Percentiles rank a stretch among this genome's conserved stretches.
These are phyloP conservation scores for Wolfiporia cocos DNA, from an alignment of 1,284 basidiomycete genomes.

Conservation along the genomic window DNA sequence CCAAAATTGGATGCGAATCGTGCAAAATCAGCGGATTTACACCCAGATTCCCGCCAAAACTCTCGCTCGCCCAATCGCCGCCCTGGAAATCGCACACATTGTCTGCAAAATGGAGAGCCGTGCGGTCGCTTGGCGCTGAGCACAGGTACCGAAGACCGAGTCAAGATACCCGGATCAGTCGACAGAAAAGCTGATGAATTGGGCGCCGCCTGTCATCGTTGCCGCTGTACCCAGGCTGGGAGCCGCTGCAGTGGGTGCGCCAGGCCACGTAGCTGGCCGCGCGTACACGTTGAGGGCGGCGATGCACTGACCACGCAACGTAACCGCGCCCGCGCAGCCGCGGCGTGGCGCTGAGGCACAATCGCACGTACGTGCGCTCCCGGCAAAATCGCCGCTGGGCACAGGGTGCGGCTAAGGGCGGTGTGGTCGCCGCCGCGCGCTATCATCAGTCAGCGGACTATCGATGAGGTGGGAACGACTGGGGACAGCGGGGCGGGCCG, in stretches of 20 bases:
- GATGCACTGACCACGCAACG: too few relatives aligned
- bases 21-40: background rate
- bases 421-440: too few relatives aligned
- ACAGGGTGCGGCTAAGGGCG: background rate
- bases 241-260: too few relatives aligned
- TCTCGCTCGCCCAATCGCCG: background rate
- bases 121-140: too few relatives aligned
- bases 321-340: too few relatives aligned
- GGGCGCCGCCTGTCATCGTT: background rate
- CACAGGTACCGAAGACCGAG: background rate
- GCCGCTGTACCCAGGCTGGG: too few relatives aligned
- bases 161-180: background rate
- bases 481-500: conserved; percentile 1
- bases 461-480: too few relatives aligned
- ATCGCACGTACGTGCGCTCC: background rate
- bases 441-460: background rate
- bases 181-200: background rate
- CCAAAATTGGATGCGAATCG: background rate
- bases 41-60: background rate
- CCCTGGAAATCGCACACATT: too few relatives aligned
- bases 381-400: background rate
- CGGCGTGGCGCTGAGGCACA: too few relatives aligned
- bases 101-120: too few relatives aligned
- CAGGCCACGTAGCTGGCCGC: too few relatives aligned
- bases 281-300: too few relatives aligned